Conservation (phyloP, 2,329 filamentous ascomycete genomes). For the Penicillium sp. region DNA sequence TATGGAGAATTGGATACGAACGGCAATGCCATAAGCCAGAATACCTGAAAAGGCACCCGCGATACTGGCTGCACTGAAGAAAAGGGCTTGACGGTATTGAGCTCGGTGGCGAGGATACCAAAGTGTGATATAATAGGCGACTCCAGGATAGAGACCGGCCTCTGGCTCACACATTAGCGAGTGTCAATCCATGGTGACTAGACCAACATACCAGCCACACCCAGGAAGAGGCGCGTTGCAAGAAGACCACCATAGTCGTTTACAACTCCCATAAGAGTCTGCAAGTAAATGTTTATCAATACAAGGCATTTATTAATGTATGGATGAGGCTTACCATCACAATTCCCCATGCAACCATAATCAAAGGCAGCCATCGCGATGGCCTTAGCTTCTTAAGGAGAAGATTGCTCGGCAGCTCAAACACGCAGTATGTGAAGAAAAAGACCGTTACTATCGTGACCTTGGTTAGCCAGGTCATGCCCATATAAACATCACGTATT, state of each 20-base stretch:
- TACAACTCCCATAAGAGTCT: conserved; percentile 46
- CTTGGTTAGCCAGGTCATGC: no score
- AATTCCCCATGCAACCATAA: conserved; percentile 43
- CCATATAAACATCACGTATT: no score
- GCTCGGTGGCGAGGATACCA: conserved; percentile 44
- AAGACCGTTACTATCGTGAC: conserved; percentile 27
- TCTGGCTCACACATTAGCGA: conserved; percentile 21
- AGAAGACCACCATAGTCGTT: conserved; percentile 45
- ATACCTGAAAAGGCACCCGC: conserved; percentile 51
- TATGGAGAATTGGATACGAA: conserved; percentile 18
- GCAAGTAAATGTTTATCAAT: not conserved
- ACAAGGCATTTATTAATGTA: no score
- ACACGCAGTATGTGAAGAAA: conserved; percentile 24
- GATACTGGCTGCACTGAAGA: conserved; percentile 46
- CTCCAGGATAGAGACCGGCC: conserved; percentile 41
- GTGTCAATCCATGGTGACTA: not conserved
- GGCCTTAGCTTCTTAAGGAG: conserved; percentile 23
- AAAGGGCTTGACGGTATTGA: conserved; percentile 42
- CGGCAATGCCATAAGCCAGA: conserved; percentile 47
- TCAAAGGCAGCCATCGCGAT: conserved; percentile 27
- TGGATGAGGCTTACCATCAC: conserved; percentile 40
- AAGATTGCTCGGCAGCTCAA: conserved; percentile 19
- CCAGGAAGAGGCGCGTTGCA: conserved; percentile 43
- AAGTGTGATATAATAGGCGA: conserved; percentile 43
- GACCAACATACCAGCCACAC: conserved; percentile 26